These are phyloP conservation scores for Primulina eburnea DNA, from an alignment of 257 asterid genomes.

Conservation along the genomic window DNA sequence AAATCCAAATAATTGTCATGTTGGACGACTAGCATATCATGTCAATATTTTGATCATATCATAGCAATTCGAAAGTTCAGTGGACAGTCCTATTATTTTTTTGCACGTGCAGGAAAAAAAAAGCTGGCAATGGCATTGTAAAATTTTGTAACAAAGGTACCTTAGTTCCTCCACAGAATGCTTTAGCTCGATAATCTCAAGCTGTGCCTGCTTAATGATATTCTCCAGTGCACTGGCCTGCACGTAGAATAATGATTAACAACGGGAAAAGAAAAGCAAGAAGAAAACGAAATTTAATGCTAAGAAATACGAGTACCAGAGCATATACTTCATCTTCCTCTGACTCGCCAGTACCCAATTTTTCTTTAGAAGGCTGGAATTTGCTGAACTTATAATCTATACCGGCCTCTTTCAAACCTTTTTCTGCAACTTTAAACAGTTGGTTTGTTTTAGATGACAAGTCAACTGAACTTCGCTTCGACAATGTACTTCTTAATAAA, in stretches of 20 bases:
- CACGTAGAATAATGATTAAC: conserved; percentile 24
- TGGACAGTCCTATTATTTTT: conserved; percentile 8
- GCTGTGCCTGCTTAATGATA: conserved; percentile 90
- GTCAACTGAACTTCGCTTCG: conserved; percentile 72
- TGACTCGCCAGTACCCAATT: conserved; percentile 39
- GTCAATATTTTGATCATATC: conserved; percentile 13
- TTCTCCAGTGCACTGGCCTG: conserved; percentile 95
- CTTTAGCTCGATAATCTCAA: conserved; percentile 93
- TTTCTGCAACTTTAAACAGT: conserved; percentile 88
- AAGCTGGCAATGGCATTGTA: neutral
- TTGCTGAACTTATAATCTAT: conserved; percentile 73
- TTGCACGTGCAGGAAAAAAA: neutral
- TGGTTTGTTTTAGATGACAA: conserved; percentile 76
- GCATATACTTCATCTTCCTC: conserved; percentile 90
- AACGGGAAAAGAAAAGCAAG: conserved; percentile 21
- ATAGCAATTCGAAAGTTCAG: neutral
- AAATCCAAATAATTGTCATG: neutral
- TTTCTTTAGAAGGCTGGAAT: conserved; percentile 43
- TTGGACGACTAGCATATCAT: conserved; percentile 14
- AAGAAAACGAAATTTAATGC: conserved; percentile 6
- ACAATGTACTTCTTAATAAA: conserved; percentile 76
- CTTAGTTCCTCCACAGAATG: conserved; percentile 86
- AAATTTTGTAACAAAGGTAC: conserved; percentile 39
- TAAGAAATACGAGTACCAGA: conserved; percentile 49
- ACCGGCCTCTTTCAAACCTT: conserved; percentile 83